phyloP scores from a whole-genome alignment of 176 grass and related monocot species.

The Paspalum vaginatum region DNA sequence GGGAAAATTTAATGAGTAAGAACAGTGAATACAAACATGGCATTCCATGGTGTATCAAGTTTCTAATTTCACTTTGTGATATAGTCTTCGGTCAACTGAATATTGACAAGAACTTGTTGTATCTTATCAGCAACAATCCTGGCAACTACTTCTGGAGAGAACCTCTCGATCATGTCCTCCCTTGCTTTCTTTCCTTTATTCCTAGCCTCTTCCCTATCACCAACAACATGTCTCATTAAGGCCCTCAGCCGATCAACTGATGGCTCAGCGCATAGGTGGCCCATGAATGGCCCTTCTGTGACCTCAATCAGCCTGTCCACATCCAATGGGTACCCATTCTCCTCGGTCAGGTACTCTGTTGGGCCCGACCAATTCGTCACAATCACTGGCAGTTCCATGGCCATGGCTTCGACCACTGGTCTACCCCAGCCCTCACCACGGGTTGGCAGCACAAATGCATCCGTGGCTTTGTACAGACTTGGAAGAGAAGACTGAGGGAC shows the following conservation, averaged over 20 bases:
- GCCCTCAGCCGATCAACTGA: slow-evolving; percentile 46
- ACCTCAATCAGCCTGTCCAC: slow-evolving; percentile 46
- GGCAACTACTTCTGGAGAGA: slow-evolving; percentile 59
- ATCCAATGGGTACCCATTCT: slow-evolving; percentile 64
- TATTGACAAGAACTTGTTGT: slow-evolving; percentile 28
- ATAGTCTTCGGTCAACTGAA: neutral
- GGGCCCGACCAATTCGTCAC: slow-evolving; percentile 74
- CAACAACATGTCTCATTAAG: slow-evolving; percentile 60
- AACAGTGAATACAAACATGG: slow-evolving; percentile 16
- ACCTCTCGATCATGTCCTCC: slow-evolving; percentile 55
- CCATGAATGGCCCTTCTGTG: slow-evolving; percentile 65
- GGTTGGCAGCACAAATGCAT: slow-evolving; percentile 67
- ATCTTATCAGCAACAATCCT: slow-evolving; percentile 58
- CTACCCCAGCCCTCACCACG: slow-evolving; percentile 73
- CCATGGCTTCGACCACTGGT: slow-evolving; percentile 69
- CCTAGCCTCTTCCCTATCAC: slow-evolving; percentile 43
- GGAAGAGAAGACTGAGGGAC: slow-evolving; percentile 63
- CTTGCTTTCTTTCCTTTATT: slow-evolving; percentile 66
- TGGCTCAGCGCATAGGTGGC: slow-evolving; percentile 64
- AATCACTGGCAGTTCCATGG: slow-evolving; percentile 70
- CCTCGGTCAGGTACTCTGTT: slow-evolving; percentile 63
- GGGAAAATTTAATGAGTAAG: neutral
- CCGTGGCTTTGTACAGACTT: slow-evolving; percentile 52
- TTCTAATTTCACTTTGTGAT: neutral
- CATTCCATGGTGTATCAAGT: slow-evolving; percentile 8